Evolutionary conservation across 805 yeast species (phyloP), one percentile per base, ranked within the genome.

Genomic region (Maudiozyma bulderi): DNA sequence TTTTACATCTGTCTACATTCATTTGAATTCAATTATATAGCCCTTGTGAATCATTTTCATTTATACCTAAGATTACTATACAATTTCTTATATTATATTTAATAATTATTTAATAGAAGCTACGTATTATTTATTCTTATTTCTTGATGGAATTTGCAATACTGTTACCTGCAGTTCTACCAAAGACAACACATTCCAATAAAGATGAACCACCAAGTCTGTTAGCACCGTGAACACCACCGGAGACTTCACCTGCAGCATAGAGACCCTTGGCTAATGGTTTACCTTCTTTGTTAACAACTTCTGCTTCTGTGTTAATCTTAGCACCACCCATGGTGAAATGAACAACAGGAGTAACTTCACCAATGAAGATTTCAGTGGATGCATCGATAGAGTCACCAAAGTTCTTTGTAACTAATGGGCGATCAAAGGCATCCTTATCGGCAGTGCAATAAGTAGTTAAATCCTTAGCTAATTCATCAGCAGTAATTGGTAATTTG

Each of bases 261-360:
- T 70, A 81, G 8, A 81, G 57, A 13, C 81, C 80, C 1, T 64
- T 57, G 3, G 75, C 64, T 8, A 70, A 55, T 1, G 61, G 49
- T 14, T 62, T 57, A 42, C 61, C 65, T 33, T 67, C 55, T 40
- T 64, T 57, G 29, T 55, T 59, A n/a, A 73, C 44, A 1, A 77
- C 78, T 49, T 73, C 73, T 0, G 77, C 66, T 40, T 70, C 57
- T 28, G 70, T 74, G 57, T 78, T 72, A 49, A 80, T 77, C 60
- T 73, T 73, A 5, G 79, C 77, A 44, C 88, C 87, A 26, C 88
- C 87, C 72, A 75, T 81, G 8, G 86, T 78, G 62, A 79, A 81
- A 61, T 81, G 86, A 37, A 81, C 73, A 5, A 78, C 82, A 8
- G 84, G 84, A 0, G 84, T 80, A 5, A 77, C 69, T 45, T 75